phyloP scores from a whole-genome alignment of 768 basidiomycete genomes.

The Tylopilus felleus region DNA sequence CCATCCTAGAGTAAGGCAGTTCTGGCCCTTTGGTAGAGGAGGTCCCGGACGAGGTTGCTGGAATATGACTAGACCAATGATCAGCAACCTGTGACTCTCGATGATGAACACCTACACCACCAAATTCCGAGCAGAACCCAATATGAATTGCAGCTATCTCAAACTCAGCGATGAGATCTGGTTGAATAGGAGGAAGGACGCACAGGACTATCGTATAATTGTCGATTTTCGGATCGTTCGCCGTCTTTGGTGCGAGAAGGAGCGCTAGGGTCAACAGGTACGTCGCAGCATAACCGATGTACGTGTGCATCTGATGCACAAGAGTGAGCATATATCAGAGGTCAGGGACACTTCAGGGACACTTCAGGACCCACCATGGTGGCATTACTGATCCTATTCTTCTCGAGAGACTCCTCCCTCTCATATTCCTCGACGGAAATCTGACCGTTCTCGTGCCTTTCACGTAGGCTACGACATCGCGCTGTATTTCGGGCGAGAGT shows the following conservation, averaged over 20 bases:
- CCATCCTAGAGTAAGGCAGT: conserved; percentile 81
- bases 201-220: conserved; percentile 74
- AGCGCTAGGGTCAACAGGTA: conserved; percentile 66
- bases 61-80: conserved; percentile 57
- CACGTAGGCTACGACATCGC: conserved; percentile 52
- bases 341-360: too few relatives aligned
- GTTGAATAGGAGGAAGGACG: conserved; percentile 19
- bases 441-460: conserved; percentile 57
- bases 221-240: conserved; percentile 57
- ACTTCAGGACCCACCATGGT: conserved; percentile 52
- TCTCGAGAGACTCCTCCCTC: too few relatives aligned
- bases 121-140: conserved; percentile 81
- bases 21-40: conserved; percentile 69
- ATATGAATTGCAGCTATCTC: conserved; percentile 59
- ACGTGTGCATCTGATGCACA: conserved; percentile 59
- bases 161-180: not conserved
- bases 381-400: conserved; percentile 83
- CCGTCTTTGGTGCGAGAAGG: conserved; percentile 49
- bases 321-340: not conserved
- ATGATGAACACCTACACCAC: conserved; percentile 63
- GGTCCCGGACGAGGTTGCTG: conserved; percentile 83
- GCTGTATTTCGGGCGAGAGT: conserved; percentile 76
- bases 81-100: not conserved
- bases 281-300: conserved; percentile 68
- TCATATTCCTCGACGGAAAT: conserved; percentile 58